Base-by-base conservation (phyloP, 1,139 yeast species). In the Schizosaccharomyces versatilis region DNA sequence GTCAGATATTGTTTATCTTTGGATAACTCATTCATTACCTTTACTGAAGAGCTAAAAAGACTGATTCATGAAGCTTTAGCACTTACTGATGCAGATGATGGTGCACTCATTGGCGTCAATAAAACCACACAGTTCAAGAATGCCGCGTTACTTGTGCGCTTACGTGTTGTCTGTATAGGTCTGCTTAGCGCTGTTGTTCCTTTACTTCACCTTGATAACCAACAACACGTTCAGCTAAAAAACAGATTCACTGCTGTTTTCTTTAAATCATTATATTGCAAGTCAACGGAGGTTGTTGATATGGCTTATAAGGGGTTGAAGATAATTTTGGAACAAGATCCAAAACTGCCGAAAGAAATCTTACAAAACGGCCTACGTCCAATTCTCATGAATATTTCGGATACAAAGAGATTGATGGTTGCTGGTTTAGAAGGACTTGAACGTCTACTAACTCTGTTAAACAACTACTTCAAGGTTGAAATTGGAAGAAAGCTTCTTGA, bases 31-130 rank as follows among this genome's bases (percentile, higher is more conserved):
- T 86, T 90, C 62, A 70, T 90, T 61, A 81, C 82, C 8, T 88
- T 85, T 65, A 84, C 84, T 61, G 97, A 88, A 56, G 97, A 90
- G 63, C 69, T 93, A 59, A 82, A 82, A 59, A 72, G 98, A 57
- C 71, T 93, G 58, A 70, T 93, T 39, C 77, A 84, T 58, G 99
- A 93, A 66, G 95, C 96, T 0, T 72, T 90, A 59, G 95, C 95
- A 0, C 71, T 93, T 54, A 96, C 93, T 3, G 98, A 90, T 69
- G 98, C 98, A 0, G 98, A 93, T 59, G 99, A 93, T 66, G 95
- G 86, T 63, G 84, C 95, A 0, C 72, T 93, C 59, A 86, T 95
- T 0, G 84, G 86, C 61, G 84, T 85, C 0, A 93, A 84, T 63
- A 76, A 93, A 54, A 79, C 84, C 3, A 77, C 83, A 53, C 98